Percentiles rank a stretch among this genome's conserved stretches.
phyloP scores from a whole-genome alignment of 139 green algal genomes.

The Chara braunii region DNA sequence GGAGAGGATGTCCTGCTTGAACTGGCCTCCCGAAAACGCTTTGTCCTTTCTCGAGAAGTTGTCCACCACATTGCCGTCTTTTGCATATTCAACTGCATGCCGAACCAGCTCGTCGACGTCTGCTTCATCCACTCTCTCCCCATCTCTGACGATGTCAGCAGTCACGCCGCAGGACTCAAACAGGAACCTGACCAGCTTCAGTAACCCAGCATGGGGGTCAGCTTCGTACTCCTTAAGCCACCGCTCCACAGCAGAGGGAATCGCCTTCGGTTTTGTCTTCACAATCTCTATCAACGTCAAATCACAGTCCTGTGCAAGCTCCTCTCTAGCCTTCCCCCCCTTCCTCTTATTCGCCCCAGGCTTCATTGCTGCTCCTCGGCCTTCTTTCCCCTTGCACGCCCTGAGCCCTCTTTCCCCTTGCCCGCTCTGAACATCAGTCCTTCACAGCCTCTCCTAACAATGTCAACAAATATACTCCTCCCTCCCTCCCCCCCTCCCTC shows the following conservation, averaged over 20 bases:
- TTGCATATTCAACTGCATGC: slow-evolving; percentile 13
- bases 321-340: neutral
- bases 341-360: neutral
- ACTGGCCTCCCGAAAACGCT: neutral
- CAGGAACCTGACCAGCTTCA: slow-evolving; percentile 10
- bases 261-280: slow-evolving; percentile 2
- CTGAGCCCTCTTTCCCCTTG: neutral
- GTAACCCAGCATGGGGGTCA: neutral
- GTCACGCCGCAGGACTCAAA: neutral
- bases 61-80: slow-evolving; percentile 19
- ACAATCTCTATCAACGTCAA: slow-evolving; percentile 8
- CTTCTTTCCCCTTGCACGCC: neutral
- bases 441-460: too few species aligned
- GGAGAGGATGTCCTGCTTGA: slow-evolving; percentile 7
- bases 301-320: neutral
- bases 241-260: neutral
- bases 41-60: slow-evolving; percentile 15
- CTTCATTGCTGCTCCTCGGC: neutral
- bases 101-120: slow-evolving; percentile 25
- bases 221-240: neutral
- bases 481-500: too few species aligned
- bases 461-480: too few species aligned
- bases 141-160: slow-evolving; percentile 10
- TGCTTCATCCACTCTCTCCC: slow-evolving; percentile 11
- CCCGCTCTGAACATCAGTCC: too few species aligned